Evolutionary conservation across 768 basidiomycete species (phyloP), one percentile per base, ranked within the genome.

Genomic region (Serendipita indica): DNA sequence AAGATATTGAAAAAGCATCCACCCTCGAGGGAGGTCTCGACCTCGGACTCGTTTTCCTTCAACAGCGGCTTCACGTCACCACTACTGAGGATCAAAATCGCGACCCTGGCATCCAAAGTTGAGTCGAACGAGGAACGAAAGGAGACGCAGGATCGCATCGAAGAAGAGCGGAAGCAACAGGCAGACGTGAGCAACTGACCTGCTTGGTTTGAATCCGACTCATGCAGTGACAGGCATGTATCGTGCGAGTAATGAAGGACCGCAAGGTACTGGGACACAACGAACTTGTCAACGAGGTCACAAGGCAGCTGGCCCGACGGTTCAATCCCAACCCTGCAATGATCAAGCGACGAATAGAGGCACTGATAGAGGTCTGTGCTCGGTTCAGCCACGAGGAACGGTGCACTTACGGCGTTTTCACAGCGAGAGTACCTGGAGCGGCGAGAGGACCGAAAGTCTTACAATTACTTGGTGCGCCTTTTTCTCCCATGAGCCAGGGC

Each of bases 231-330:
- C 62, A 99, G 93, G 96, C 96, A 1, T 97, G 90, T 66, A 86
- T 98, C 62, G 96, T 99, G 25, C 83, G 96, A 32, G 83, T 97
- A 28, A 98, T 99, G 94, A 98, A 98, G 72, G 84, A 90, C 67
- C 75, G 92, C 58, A 97, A 97, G 68, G 78, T 79, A 58, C 83
- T 98, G 82, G 72, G 76, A 3, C 90, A 97, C 66, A 89, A 82
- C 60, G 89, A 92, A 59, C 78, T 99, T 13, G 75, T 97, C 61
- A 86, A 84, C 64, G 93, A 98, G 70, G 90, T 91, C 33, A 89
- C 89, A 43, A 79, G 82, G 20, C 94, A 97, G 64, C 71, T 99
- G 2, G 75, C 86, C 18, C 74, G 74, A 60, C 81, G 94, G 3
- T 99, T 98, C 76, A 79, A 79, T 52, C 94, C 94, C 0, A 83